Evolutionary conservation across 1,284 basidiomycete genomes (phyloP).

Genomic region (Naganishia cerealis): DNA sequence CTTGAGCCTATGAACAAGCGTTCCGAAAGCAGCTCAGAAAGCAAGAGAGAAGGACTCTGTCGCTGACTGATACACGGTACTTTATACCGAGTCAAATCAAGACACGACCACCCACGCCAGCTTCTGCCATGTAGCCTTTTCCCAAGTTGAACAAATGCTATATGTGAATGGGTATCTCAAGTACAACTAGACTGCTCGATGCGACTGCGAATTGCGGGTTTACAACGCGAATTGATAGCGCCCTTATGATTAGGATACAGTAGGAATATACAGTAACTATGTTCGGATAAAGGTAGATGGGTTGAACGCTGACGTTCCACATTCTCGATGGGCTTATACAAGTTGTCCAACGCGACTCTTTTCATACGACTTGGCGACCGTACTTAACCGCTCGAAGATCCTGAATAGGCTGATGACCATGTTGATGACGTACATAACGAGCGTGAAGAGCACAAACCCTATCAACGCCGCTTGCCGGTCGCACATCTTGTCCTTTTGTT

Average conservation of each 20-base stretch:
- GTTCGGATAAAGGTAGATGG: no score
- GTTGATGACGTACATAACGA: conserved; percentile 53
- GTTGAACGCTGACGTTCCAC: no score
- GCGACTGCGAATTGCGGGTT: not conserved
- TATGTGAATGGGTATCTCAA: no score
- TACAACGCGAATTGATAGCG: conserved; percentile 2
- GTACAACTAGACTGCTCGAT: no score
- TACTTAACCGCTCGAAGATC: conserved; percentile 56
- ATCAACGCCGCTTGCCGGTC: conserved; percentile 53
- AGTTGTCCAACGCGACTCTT: conserved; percentile 22
- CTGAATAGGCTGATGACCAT: conserved; percentile 56
- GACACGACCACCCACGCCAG: no score
- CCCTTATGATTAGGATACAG: not conserved
- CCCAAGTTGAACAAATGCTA: no score
- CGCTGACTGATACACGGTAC: no score
- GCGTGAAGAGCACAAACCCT: conserved; percentile 46
- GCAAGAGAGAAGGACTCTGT: no score
- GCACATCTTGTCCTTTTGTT: conserved; percentile 45
- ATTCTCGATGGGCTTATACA: not conserved
- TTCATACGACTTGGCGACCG: conserved; percentile 31
- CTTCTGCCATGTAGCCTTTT: no score
- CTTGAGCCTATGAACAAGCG: no score
- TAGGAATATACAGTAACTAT: conserved; percentile 2
- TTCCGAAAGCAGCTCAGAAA: no score
- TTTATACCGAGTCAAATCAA: no score